Evolutionary conservation across 306 rosid species (phyloP).

Genomic region (Prunus salicina): DNA sequence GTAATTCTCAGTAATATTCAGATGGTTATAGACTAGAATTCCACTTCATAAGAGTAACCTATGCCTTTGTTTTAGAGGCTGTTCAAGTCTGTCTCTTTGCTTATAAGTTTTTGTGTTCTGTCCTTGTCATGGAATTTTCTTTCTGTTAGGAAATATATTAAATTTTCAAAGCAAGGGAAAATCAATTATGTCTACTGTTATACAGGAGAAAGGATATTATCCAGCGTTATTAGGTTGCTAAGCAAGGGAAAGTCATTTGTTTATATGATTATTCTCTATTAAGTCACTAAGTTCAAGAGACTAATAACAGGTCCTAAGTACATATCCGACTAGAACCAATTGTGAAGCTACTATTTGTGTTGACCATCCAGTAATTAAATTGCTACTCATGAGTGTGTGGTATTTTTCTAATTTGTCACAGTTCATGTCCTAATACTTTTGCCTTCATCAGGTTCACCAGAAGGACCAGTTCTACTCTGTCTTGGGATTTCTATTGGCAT

Average conservation of each 20-base stretch:
- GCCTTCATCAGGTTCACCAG: conserved; percentile 39
- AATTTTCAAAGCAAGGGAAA: not conserved
- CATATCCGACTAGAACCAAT: conserved; percentile 10
- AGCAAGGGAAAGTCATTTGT: not conserved
- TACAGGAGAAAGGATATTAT: not conserved
- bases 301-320: not conserved
- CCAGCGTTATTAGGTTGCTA: not conserved
- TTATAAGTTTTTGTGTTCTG: not conserved
- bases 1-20: not conserved
- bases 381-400: not conserved
- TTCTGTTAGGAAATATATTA: not conserved
- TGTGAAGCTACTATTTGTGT: conserved; percentile 6
- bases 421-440: conserved; percentile 26
- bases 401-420: conserved; percentile 13
- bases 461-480: conserved; percentile 53
- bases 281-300: not conserved
- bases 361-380: conserved; percentile 7
- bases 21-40: not conserved
- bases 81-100: not conserved
- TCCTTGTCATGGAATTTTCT: not conserved
- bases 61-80: conserved; percentile 15
- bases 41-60: not conserved
- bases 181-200: not conserved
- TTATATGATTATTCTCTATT: not conserved
- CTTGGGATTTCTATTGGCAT: conserved; percentile 81